Base-by-base conservation (phyloP, 805 yeast genomes). In the Monosporozyma aquatica region DNA sequence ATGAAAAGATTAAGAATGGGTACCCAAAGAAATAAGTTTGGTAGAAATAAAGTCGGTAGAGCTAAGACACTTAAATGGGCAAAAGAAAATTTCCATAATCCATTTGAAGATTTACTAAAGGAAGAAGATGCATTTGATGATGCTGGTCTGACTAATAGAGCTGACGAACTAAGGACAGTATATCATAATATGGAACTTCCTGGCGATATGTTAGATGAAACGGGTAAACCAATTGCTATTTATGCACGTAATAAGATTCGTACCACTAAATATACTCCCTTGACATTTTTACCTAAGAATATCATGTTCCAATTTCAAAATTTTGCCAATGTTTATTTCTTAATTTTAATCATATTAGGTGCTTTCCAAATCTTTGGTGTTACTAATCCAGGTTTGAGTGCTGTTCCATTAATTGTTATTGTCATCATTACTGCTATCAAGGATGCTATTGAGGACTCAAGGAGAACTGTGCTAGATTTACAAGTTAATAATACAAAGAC, bases 231-330 rank as follows among this genome's bases (percentile, higher is more conserved):
- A 1, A 56, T 54, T 15, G 68, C 70, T 0, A 58, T 62, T n/a
- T 90, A 83, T 57, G 78, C 94, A 9, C 74, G 96, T 47, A 90
- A 90, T 68, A 89, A 92, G 62, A 86, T 92, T 52, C 78, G 97
- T 67, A 87, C 97, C 0, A 87, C 98, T 2, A 90, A 87, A 66
- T 90, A 90, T 63, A 90, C 97, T 2, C 96, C 97, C 5, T 58
- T 92, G 37, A 70, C 87, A 7, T 90, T 90, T 56, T 50, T 92
- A 24, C 97, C 97, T 3, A 87, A 87, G 61, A 87, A 90, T 64
- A 61, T 90, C 38, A 62, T 66, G 37, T 72, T 75, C 49, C 97
- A 92, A 66, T 89, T 89, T 62, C 77, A 75, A 51, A 90, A 89
- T 61, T 76, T 89, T 48, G 98, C 98, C 35, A 90, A 90, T 64